Evolutionary conservation across 192 early-diverging fungal genomes (phyloP), one percentile per base, ranked within the genome.

Genomic region (Gigaspora rosea): DNA sequence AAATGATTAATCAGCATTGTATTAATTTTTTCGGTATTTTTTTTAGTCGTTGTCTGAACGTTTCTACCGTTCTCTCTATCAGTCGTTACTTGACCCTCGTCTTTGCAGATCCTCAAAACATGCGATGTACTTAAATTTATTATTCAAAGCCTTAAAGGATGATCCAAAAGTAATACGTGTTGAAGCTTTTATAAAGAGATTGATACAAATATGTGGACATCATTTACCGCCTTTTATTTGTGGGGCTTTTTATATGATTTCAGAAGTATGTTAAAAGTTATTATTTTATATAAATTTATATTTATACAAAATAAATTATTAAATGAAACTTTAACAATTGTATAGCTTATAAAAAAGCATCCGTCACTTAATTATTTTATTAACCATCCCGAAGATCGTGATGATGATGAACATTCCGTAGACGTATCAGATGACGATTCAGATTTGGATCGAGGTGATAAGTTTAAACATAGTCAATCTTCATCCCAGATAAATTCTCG

Each of bases 21-120:
- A 83, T 80, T 13, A 79, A 58, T 1, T 41, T 1, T 41, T 7
- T 89, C 78, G 63, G 49, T 78, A 64, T 41, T 79, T 78, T 46
- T 69, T 78, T 48, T 46, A 84, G 71, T 82, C 83, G 15, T 78
- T 94, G 5, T 87, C 88, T 7, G 96, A 98, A 81, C 91, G 95
- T 27, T 97, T 95, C 85, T 97, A 95, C 85, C 92, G 95, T 63
- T 89, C 94, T 7, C 80, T 99, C 9, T 98, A 98, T 83, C 93
- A 92, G 65, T 92, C 95, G 33, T 81, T 99, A 49, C 80, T 97
- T 41, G 95, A 99, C 75, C 87, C 90, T 33, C 90, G 96, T 33
- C 81, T 98, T 20, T 72, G 87, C 33, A 79, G 83, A 49, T 86
- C 91, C 13, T 95, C 94, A 18, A 96, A 96, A 83, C 95, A 96